Percentiles rank a stretch among this genome's conserved stretches.
These are phyloP conservation scores for Scleromitrula shiraiana DNA, from an alignment of 2,329 filamentous ascomycete species.

Conservation along the genomic window DNA sequence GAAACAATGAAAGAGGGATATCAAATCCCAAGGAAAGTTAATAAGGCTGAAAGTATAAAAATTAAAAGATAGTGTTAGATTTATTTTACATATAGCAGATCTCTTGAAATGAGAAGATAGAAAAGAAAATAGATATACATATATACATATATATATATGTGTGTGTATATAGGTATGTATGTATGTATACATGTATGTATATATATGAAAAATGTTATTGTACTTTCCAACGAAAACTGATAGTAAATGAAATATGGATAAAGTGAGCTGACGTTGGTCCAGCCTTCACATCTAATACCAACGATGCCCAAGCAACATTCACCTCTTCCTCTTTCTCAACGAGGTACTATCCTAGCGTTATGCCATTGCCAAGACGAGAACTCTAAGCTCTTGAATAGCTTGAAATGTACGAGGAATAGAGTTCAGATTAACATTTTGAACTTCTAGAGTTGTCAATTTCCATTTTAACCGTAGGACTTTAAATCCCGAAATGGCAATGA, in stretches of 20 bases:
- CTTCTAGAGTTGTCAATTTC: no score
- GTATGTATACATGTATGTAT: background rate
- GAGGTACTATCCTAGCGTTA: background rate
- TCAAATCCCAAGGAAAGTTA: background rate
- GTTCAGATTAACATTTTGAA: background rate
- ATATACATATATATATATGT: background rate
- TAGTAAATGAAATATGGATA: slow-evolving; percentile 7
- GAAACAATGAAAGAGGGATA: background rate
- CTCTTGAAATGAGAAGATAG: background rate
- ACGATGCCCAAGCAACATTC: slow-evolving; percentile 2
- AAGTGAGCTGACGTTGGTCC: slow-evolving; percentile 5
- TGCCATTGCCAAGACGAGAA: slow-evolving; percentile 7
- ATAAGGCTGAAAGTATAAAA: background rate
- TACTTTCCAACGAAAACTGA: background rate
- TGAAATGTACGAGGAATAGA: background rate
- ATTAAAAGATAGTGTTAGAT: background rate
- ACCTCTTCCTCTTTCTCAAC: background rate
- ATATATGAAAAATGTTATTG: background rate
- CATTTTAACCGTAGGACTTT: background rate
- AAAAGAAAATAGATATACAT: background rate
- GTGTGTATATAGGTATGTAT: background rate
- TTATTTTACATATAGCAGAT: background rate
- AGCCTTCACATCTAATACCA: slow-evolving; percentile 3
- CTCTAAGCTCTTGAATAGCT: background rate
- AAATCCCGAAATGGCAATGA: background rate